phyloP scores from a whole-genome alignment of 345 rosid species.

The Corchorus olitorius region DNA sequence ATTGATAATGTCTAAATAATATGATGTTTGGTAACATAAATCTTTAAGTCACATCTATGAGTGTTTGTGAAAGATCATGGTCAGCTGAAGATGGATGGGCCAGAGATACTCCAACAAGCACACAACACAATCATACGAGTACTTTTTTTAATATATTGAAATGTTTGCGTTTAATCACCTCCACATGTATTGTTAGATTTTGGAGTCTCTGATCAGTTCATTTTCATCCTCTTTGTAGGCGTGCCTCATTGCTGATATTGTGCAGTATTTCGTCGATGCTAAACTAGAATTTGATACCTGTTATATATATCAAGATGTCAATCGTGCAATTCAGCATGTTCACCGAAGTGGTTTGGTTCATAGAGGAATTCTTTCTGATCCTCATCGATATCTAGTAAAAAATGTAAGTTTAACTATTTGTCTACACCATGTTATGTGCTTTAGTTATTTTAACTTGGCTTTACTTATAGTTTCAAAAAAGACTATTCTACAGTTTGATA shows the following conservation, averaged over 20 bases:
- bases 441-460: background rate
- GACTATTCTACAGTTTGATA: background rate
- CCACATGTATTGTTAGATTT: background rate
- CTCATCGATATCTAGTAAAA: conserved; percentile 75
- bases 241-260: conserved; percentile 93
- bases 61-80: background rate
- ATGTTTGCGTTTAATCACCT: conserved; percentile 2
- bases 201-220: background rate
- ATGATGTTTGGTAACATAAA: background rate
- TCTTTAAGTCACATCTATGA: background rate
- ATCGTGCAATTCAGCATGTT: conserved; percentile 92
- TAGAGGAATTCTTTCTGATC: conserved; percentile 86
- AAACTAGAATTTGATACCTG: conserved; percentile 93
- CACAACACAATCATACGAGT: background rate
- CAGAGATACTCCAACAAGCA: background rate
- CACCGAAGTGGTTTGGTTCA: conserved; percentile 93
- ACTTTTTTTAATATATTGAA: background rate
- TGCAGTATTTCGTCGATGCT: conserved; percentile 88
- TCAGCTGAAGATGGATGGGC: background rate
- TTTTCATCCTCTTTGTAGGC: conserved; percentile 48
- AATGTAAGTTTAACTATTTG: conserved; percentile 49
- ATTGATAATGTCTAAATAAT: background rate
- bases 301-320: conserved; percentile 93
- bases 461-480: conserved; percentile 17
- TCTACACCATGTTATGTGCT: background rate